A percentile compares a stretch with the other conserved stretches of the same genome.
Evolutionary conservation across 176 grass and related monocot genomes (phyloP).

Genomic region (Lolium multiflorum): DNA sequence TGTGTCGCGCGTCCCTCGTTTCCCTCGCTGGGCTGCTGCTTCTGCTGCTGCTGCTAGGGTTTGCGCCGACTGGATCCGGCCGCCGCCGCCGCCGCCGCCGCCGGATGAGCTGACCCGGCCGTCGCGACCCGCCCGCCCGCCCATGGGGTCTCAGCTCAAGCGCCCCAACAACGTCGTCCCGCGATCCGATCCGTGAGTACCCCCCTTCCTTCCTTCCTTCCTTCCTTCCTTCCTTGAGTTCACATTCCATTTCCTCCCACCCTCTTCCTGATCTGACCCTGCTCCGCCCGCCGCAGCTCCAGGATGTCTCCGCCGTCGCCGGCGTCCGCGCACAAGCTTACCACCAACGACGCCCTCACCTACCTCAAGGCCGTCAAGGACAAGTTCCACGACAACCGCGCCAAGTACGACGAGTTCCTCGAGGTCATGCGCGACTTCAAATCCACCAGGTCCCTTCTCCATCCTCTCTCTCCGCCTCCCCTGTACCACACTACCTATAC

Average conservation of each 20-base stretch:
- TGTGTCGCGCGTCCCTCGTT: no score
- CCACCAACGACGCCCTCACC: conserved; percentile 72
- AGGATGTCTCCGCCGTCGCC: conserved; percentile 35
- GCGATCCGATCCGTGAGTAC: conserved; percentile 71
- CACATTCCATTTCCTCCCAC: background rate
- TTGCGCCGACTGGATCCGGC: conserved; percentile 12
- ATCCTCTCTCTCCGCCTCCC: background rate
- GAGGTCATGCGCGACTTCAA: conserved; percentile 91
- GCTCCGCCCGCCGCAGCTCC: background rate
- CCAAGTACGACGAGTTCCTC: conserved; percentile 81
- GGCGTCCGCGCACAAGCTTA: conserved; percentile 48
- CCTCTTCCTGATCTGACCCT: background rate
- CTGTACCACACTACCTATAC: background rate
- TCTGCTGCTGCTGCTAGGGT: background rate
- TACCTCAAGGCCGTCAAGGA: conserved; percentile 81
- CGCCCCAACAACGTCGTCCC: conserved; percentile 48
- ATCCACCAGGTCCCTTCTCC: conserved; percentile 53
- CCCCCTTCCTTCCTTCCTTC: conserved; percentile 20
- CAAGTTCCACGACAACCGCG: conserved; percentile 75
- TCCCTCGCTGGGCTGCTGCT: no score
- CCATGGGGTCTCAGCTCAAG: conserved; percentile 58
- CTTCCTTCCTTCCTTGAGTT: background rate
- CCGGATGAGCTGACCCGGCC: background rate
- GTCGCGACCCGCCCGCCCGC: background rate
- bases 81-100: background rate